A percentile compares a stretch with the other conserved stretches of the same genome.
phyloP scores from a whole-genome alignment of 495 filamentous ascomycete genomes.

The Tuber calosporum region DNA sequence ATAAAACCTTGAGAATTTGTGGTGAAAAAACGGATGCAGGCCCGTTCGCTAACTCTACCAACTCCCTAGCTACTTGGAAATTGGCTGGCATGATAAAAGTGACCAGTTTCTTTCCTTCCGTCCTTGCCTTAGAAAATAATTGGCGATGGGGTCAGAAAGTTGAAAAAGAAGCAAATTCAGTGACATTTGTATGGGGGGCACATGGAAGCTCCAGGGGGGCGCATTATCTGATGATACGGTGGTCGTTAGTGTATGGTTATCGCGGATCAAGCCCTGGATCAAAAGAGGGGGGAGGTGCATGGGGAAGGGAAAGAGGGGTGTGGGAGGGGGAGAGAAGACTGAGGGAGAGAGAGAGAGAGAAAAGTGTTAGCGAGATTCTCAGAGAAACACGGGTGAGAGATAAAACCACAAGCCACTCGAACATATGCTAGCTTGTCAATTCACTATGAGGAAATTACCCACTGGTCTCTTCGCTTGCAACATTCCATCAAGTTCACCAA shows the following conservation, averaged over 20 bases:
- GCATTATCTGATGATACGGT: constrained; percentile 37
- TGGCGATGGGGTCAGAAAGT: not conserved
- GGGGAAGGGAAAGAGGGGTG: not conserved
- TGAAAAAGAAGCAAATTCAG: not conserved
- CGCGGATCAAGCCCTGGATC: constrained; percentile 22
- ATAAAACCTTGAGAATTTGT: not conserved
- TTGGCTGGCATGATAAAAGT: not conserved
- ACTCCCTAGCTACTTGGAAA: not conserved
- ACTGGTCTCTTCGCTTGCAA: no score
- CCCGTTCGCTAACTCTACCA: no score
- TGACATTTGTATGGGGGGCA: not conserved
- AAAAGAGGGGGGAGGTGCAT: constrained; percentile 9
- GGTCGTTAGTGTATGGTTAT: constrained; percentile 39
- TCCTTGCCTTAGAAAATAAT: not conserved
- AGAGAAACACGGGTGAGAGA: not conserved
- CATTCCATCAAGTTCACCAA: no score
- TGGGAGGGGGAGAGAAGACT: not conserved
- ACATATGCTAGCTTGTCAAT: no score
- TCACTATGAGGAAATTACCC: no score
- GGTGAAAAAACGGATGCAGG: not conserved
- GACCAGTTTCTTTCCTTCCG: not conserved
- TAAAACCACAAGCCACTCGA: not conserved
- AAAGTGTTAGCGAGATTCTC: not conserved
- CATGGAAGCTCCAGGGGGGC: no score
- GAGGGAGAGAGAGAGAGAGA: constrained; percentile 3